phyloP scores from a whole-genome alignment of 495 filamentous ascomycete species.

The Delitschia confertaspora region DNA sequence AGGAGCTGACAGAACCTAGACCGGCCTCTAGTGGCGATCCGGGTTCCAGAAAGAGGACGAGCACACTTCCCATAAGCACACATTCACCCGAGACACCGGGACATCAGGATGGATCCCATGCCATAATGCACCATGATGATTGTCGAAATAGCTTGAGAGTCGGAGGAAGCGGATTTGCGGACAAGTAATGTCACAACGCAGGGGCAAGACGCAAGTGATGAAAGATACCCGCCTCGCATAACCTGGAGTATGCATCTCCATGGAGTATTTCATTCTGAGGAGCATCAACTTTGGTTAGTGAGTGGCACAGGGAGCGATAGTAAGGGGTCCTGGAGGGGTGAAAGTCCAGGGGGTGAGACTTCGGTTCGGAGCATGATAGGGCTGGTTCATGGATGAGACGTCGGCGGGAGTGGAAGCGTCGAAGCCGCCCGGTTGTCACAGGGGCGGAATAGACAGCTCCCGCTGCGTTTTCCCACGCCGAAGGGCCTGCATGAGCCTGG shows the following conservation, averaged over 20 bases:
- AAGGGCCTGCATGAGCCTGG: conserved; percentile 11
- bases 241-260: conserved; percentile 14
- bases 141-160: too few species aligned
- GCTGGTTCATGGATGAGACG: background rate
- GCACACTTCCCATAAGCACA: background rate
- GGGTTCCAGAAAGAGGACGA: conserved; percentile 6
- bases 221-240: conserved; percentile 19
- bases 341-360: background rate
- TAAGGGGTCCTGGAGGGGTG: too few species aligned
- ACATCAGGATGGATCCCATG: conserved; percentile 5
- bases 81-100: conserved; percentile 2
- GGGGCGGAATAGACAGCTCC: background rate
- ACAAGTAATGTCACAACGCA: conserved; percentile 16
- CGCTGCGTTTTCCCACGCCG: conserved; percentile 1
- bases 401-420: background rate
- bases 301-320: background rate
- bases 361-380: background rate
- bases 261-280: conserved; percentile 2
- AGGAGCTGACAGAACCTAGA: background rate
- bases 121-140: background rate
- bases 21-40: background rate
- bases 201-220: conserved; percentile 19
- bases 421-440: background rate
- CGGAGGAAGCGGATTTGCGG: conserved; percentile 6
- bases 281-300: background rate